A percentile compares a stretch with the other conserved stretches of the same genome.
phyloP scores from a whole-genome alignment of 768 basidiomycete species.

The Termitomyces sp. region DNA sequence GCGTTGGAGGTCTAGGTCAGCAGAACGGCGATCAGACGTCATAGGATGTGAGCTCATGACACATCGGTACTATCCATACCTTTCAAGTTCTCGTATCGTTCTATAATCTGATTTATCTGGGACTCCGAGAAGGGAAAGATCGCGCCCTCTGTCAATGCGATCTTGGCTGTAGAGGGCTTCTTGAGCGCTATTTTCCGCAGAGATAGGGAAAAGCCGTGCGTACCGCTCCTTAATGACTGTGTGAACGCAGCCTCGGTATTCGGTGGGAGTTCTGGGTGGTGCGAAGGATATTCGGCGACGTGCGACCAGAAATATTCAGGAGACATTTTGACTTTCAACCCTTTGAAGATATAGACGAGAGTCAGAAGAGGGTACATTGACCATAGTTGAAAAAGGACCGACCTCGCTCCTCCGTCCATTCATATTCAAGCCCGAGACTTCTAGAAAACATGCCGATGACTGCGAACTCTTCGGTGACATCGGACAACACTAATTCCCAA shows the following conservation, averaged over 20 bases:
- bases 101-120: conserved; percentile 34
- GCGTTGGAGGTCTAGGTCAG: conserved; percentile 20
- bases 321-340: conserved; percentile 20
- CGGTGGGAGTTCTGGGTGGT: conserved; percentile 22
- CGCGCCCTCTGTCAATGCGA: conserved; percentile 22
- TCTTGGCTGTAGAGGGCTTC: conserved; percentile 19
- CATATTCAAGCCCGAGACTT: conserved; percentile 23
- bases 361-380: background rate
- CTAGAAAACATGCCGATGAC: conserved; percentile 35
- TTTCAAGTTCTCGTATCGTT: conserved; percentile 30
- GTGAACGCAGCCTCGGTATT: background rate
- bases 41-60: background rate
- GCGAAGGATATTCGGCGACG: conserved; percentile 38
- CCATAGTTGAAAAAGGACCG: conserved; percentile 1
- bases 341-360: conserved; percentile 10
- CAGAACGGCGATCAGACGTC: conserved; percentile 4
- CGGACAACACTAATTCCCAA: conserved; percentile 34
- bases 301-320: conserved; percentile 35
- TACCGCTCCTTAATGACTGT: conserved; percentile 1
- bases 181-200: conserved; percentile 3
- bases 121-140: conserved; percentile 30
- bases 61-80: conserved; percentile 20
- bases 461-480: conserved; percentile 28
- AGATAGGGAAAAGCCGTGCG: background rate
- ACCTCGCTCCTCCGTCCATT: conserved; percentile 32